Base-by-base conservation (phyloP, 2,329 filamentous ascomycete genomes). In the Phialophora macrospora region DNA sequence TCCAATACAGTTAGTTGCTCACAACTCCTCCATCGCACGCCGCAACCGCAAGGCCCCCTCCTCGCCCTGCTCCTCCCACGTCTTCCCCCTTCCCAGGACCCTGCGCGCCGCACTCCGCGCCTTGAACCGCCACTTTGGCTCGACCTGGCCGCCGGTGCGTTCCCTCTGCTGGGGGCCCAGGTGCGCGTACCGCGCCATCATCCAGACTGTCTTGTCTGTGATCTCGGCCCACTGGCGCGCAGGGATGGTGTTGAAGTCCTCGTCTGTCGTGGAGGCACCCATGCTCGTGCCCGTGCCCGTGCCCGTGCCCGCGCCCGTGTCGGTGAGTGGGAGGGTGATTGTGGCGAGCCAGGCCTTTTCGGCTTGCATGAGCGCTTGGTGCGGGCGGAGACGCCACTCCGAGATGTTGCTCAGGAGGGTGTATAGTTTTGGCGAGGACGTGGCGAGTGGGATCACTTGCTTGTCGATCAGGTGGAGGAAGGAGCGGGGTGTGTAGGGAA, bases 291-390 rank as follows among this genome's bases (percentile, higher is more conserved):
- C 17, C 1, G 66, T 66, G 2, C 51, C 14, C 11, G 56, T 30
- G 32, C 32, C 30, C 28, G 32, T 7, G 28, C 28, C 11, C 4
- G 66, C 64, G 4, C 51, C 12, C 9, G 56, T 11, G 22, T 14
- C 17, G 3, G 56, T 20, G 22, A 32, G 1, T 1, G 59, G 26
- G 17, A 4, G 20, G 14, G 34, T 49, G 24, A 67, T 60, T 20
- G 48, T 24, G 20, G 90, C 87, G 1, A 95, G 86, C 93, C 94
- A 99, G 0, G 90, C 92, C 75, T 94, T 93, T 79, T 98, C 95
- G 32, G 93, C 87, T 1, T 91, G 92, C 5, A 93, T 90, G 1
- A 98, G 82, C 4, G 93, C 91, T 1, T 88, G 88, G 0, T 81
- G 79, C 1, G 89, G 90, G 60, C 91, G 89, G 2, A 85, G 79